Evolutionary conservation across 768 basidiomycete species (phyloP), one percentile per base, ranked within the genome.

Genomic region (Leccinellum rugosiceps): DNA sequence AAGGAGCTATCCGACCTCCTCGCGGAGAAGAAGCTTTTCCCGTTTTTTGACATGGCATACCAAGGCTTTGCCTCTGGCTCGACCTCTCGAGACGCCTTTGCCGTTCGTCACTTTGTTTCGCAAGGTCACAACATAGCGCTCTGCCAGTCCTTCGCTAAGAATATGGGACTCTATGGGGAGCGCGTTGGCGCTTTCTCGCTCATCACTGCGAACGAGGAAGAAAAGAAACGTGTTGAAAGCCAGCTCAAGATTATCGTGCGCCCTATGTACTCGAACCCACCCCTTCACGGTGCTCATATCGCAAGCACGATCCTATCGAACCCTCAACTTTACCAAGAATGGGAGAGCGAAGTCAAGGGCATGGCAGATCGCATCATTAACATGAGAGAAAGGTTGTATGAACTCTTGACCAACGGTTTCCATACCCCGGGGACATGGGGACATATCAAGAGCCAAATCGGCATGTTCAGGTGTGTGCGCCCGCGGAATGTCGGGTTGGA

Each of bases 1-100:
- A 82, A 80, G 59, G 83, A 91, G 72, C 86, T 99, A 60, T 93
- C 91, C 44, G 83, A 93, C 65, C 78, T 98, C 58, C 75, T 96
- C 64, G 86, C 91, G 69, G 89, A 93, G 78, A 92, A 84, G 79
- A 84, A 86, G 62, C 83, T 96, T 65, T 96, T 98, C 86, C 91
- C 96, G 52, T 94, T 98, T 85, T 98, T 98, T 73, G 97, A 99
- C 76, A 98, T 98, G 94, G 96, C 97, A 15, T 99, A 99, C 79
- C 94, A 97, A 75, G 97, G 97, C 52, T 99, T 99, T 72, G 96
- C 97, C 34, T 97, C 95, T 23, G 97, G 97, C 51, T 86, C 87
- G 52, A 94, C 92, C 62, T 72, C 86, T 63, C 86, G 85, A 55
- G 97, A 99, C 68, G 97, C 96, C 11, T 95, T 92, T 73, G 94